phyloP scores from a whole-genome alignment of 345 rosid genomes.

The Eucalyptus microcorys region DNA sequence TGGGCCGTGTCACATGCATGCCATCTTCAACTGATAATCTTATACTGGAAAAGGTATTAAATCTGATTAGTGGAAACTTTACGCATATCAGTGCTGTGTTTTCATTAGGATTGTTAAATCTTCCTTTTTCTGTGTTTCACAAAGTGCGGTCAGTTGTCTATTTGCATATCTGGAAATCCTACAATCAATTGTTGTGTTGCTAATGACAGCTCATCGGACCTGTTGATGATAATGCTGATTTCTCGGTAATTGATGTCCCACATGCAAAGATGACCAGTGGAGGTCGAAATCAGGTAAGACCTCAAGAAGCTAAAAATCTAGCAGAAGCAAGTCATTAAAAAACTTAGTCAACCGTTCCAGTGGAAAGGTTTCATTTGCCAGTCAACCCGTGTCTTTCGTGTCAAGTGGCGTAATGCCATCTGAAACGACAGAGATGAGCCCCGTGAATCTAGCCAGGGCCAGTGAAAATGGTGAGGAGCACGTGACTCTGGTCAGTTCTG shows the following conservation, averaged over 20 bases:
- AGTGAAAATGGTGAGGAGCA: constrained; percentile 11
- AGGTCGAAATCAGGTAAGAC: constrained; percentile 1
- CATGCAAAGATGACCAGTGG: constrained; percentile 13
- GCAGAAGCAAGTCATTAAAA: constrained; percentile 16
- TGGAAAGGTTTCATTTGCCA: constrained; percentile 37
- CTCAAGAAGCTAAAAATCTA: not conserved
- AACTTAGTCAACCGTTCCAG: not conserved
- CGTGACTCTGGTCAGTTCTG: constrained; percentile 10
- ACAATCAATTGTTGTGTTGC: not conserved
- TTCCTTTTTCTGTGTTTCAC: not conserved
- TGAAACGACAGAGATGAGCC: not conserved
- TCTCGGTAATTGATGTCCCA: constrained; percentile 30
- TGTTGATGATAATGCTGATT: constrained; percentile 46
- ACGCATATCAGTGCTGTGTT: too few relatives aligned
- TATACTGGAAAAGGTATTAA: constrained; percentile 59
- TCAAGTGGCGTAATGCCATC: constrained; percentile 56
- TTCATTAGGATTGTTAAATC: too few relatives aligned
- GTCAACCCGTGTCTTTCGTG: constrained; percentile 71
- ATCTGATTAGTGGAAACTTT: not conserved
- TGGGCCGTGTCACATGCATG: too few relatives aligned
- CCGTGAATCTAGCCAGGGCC: constrained; percentile 16
- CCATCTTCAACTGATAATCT: constrained; percentile 65
- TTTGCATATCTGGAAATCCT: not conserved
- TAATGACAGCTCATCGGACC: constrained; percentile 60
- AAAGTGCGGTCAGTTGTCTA: not conserved